Conservation (phyloP, 2,329 filamentous ascomycete species). For the Aschersonia sp. region DNA sequence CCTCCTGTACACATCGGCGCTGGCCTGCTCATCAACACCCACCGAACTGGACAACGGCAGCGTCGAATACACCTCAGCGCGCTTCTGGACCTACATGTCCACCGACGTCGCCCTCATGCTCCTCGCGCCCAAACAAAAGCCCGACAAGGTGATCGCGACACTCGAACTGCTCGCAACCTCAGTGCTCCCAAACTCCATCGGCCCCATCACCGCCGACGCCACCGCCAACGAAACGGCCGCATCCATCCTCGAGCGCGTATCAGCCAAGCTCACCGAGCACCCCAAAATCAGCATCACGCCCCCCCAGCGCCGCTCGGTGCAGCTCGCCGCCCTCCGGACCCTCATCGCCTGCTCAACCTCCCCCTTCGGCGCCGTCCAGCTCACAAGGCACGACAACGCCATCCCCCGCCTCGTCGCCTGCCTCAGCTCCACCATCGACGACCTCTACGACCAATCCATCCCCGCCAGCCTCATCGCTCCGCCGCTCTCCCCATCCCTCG, state of each 20-base stretch:
- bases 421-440: slow-evolving; percentile 50
- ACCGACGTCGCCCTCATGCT: slow-evolving; percentile 53
- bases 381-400: slow-evolving; percentile 54
- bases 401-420: slow-evolving; percentile 64
- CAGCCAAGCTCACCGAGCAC: slow-evolving; percentile 44
- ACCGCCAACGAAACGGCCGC: slow-evolving; percentile 27
- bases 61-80: slow-evolving; percentile 15
- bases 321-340: slow-evolving; percentile 34
- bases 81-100: slow-evolving; percentile 56
- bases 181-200: slow-evolving; percentile 47
- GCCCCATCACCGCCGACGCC: slow-evolving; percentile 40
- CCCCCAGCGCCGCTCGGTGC: slow-evolving; percentile 26
- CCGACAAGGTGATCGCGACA: slow-evolving; percentile 48
- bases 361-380: slow-evolving; percentile 46
- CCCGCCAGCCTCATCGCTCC: slow-evolving; percentile 19
- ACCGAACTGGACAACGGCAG: slow-evolving; percentile 15
- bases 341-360: slow-evolving; percentile 46
- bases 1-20: slow-evolving; percentile 48
- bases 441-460: slow-evolving; percentile 48
- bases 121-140: slow-evolving; percentile 51
- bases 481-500: slow-evolving; percentile 6
- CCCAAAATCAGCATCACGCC: slow-evolving; percentile 23
- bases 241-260: slow-evolving; percentile 46
- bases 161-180: slow-evolving; percentile 55
- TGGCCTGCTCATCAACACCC: slow-evolving; percentile 37